Percentiles rank a stretch among this genome's conserved stretches.
These are phyloP conservation scores for Trichomonas tenax DNA, from an alignment of 208 protist species.

Conservation along the genomic window DNA sequence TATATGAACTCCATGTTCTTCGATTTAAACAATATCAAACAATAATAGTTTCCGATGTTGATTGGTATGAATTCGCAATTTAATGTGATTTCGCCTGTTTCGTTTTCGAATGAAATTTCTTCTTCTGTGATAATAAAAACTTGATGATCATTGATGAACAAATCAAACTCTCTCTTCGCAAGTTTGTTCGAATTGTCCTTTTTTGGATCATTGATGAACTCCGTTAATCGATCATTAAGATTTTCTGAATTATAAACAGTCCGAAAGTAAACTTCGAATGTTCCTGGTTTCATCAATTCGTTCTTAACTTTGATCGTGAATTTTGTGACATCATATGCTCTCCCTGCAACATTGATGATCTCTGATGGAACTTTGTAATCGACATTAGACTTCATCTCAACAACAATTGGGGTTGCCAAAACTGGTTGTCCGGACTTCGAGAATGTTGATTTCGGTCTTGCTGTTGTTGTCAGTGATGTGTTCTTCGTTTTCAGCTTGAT, in stretches of 20 bases:
- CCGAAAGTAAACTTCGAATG: neutral
- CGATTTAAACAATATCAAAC: neutral
- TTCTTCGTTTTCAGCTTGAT: neutral
- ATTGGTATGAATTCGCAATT: neutral
- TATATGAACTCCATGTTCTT: neutral
- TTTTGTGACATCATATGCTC: neutral
- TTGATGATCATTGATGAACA: neutral
- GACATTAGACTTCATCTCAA: neutral
- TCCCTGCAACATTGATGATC: neutral
- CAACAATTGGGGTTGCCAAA: neutral
- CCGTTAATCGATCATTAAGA: neutral
- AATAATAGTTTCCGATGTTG: neutral
- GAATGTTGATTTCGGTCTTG: neutral
- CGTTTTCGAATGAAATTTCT: neutral
- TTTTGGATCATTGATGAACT: neutral
- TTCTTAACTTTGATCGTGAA: neutral
- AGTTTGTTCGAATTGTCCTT: neutral
- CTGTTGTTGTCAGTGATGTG: neutral
- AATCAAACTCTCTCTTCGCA: neutral
- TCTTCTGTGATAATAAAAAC: neutral
- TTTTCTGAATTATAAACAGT: neutral
- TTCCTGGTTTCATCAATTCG: neutral
- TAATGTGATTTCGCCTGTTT: neutral
- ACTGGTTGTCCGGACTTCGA: neutral
- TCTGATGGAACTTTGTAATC: neutral